phyloP scores from a whole-genome alignment of 1,284 basidiomycete genomes.

The Ganoderma lucidum region DNA sequence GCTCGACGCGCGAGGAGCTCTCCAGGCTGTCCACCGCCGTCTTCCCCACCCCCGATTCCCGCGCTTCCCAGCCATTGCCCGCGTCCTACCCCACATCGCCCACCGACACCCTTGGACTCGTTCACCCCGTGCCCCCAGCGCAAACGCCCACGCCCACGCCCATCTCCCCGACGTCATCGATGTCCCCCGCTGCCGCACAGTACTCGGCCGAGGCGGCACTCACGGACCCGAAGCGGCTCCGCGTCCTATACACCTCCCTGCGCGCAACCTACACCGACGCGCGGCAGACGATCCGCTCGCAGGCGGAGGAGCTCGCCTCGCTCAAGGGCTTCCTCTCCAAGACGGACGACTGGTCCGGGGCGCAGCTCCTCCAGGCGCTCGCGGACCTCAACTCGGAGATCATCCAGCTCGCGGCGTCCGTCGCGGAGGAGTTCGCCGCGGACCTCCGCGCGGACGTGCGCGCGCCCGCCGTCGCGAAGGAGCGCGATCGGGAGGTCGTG shows the following conservation, averaged over 20 bases:
- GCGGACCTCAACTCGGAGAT: conserved; percentile 49
- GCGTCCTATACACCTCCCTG: conserved; percentile 32
- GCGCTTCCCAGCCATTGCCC: conserved; percentile 19
- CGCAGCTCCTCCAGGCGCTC: conserved; percentile 47
- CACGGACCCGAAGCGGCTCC: conserved; percentile 29
- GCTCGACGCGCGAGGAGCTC: conserved; percentile 30
- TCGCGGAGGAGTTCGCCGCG: conserved; percentile 44
- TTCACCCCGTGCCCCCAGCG: conserved; percentile 12
- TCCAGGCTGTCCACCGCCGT: conserved; percentile 27
- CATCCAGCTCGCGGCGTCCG: conserved; percentile 46
- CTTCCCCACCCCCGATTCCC: conserved; percentile 27
- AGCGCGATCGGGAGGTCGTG: conserved; percentile 43
- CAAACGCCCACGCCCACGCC: conserved; percentile 19
- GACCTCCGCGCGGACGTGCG: conserved; percentile 33
- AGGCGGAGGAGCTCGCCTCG: conserved; percentile 45
- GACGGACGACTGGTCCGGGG: conserved; percentile 49
- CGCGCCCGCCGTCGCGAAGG: conserved; percentile 30
- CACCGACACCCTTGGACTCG: conserved; percentile 17
- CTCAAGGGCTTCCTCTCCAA: conserved; percentile 48
- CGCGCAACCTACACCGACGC: conserved; percentile 31
- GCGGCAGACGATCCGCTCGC: conserved; percentile 32
- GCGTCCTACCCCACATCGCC: conserved; percentile 14
- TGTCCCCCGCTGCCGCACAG: conserved; percentile 29
- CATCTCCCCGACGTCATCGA: conserved; percentile 19
- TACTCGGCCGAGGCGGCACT: conserved; percentile 31